A percentile compares a stretch with the other conserved stretches of the same genome.
These are phyloP conservation scores for Thozetella sp. DNA, from an alignment of 495 filamentous ascomycete species.

Conservation along the genomic window DNA sequence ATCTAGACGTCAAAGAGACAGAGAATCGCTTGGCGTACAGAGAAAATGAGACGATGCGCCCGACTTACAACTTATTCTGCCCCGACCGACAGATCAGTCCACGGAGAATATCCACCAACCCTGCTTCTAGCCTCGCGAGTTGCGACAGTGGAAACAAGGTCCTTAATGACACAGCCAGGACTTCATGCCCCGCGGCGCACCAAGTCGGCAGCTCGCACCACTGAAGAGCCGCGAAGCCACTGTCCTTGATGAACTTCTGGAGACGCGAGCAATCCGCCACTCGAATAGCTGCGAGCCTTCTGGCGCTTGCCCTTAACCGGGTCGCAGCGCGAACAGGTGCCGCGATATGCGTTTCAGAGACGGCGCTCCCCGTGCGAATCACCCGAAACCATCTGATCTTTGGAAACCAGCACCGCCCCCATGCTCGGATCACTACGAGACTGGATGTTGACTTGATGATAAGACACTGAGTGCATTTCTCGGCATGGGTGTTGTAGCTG, in stretches of 20 bases:
- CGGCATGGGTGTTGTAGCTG: too few species aligned
- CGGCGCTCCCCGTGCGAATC: not conserved
- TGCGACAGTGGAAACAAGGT: too few species aligned
- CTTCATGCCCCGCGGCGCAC: too few species aligned
- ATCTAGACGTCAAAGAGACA: not conserved
- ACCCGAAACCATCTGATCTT: conserved; percentile 2
- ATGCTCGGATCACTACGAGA: too few species aligned
- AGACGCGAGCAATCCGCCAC: not conserved
- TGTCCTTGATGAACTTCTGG: not conserved
- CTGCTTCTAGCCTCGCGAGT: too few species aligned
- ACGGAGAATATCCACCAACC: too few species aligned
- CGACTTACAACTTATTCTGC: too few species aligned
- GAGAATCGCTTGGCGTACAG: not conserved
- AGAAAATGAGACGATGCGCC: not conserved
- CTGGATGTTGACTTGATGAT: too few species aligned
- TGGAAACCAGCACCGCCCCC: not conserved
- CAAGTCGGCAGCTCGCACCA: not conserved
- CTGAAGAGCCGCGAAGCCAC: not conserved
- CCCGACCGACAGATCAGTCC: too few species aligned
- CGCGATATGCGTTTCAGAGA: not conserved
- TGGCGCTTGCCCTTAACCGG: not conserved
- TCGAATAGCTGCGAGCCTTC: not conserved
- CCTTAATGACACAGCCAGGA: too few species aligned
- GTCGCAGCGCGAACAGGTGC: not conserved
- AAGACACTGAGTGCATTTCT: too few species aligned